A percentile compares a stretch with the other conserved stretches of the same genome.
phyloP scores from a whole-genome alignment of 176 grass and related monocot genomes.

The Carex scoparia region DNA sequence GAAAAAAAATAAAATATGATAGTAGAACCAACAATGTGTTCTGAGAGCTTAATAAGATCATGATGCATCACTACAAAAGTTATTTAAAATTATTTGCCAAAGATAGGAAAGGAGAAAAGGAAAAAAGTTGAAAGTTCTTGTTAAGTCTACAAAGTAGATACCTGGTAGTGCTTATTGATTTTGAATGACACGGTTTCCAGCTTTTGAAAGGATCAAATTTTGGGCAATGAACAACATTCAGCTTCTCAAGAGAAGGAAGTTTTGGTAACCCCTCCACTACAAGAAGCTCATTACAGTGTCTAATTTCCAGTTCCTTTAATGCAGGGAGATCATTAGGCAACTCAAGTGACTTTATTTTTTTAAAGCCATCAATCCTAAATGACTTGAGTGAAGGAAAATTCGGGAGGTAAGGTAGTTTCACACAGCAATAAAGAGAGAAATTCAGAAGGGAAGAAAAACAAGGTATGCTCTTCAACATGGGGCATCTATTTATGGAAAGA shows the following conservation, averaged over 20 bases:
- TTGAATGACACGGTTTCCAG: no score
- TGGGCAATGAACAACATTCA: no score
- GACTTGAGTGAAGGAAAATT: constrained; percentile 19
- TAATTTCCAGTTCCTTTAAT: constrained; percentile 34
- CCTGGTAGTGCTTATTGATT: no score
- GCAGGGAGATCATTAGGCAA: neutral
- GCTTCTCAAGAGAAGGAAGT: no score
- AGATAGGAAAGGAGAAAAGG: no score
- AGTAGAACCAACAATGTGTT: no score
- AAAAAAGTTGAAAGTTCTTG: neutral
- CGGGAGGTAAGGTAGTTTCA: neutral
- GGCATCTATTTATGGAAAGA: neutral
- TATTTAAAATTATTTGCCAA: no score
- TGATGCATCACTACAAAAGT: no score
- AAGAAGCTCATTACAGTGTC: constrained; percentile 18
- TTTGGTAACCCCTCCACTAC: no score
- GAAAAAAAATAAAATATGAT: no score
- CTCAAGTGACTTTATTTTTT: constrained; percentile 12
- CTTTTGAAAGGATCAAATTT: no score
- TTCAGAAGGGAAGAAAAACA: neutral
- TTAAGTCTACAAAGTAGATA: neutral
- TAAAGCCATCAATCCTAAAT: constrained; percentile 25
- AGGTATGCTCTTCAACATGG: neutral
- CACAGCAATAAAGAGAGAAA: neutral
- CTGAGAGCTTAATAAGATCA: no score